Conservation (phyloP, 371 early-diverging fungal genomes). For the Mucor circinelloides region DNA sequence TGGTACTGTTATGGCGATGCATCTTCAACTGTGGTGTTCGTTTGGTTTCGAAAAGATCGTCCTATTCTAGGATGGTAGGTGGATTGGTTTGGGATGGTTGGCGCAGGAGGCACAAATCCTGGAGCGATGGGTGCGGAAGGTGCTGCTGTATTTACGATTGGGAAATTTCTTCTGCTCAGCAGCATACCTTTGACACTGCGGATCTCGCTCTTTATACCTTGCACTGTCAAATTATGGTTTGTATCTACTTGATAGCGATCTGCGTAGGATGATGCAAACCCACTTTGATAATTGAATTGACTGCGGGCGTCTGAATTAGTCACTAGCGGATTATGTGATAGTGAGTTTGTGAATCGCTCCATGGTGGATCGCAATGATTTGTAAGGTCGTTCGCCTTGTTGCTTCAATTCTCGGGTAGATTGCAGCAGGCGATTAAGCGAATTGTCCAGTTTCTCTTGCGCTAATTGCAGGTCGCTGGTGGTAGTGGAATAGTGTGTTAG, state of each 20-base stretch:
- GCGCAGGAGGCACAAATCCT: not conserved
- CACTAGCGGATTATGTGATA: not conserved
- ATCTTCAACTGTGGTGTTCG: not conserved
- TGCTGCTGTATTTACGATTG: not conserved
- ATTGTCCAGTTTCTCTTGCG: not conserved
- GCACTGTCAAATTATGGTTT: slow-evolving; percentile 7
- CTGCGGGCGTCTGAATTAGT: not conserved
- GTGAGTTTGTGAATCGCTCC: not conserved
- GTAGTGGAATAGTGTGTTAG: not conserved
- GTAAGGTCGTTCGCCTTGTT: not conserved
- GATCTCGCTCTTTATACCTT: slow-evolving; percentile 35
- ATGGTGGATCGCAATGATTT: not conserved
- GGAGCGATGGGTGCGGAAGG: not conserved
- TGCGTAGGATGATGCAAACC: slow-evolving; percentile 13
- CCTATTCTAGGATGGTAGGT: slow-evolving; percentile 20
- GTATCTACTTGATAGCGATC: not conserved
- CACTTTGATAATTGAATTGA: slow-evolving; percentile 1
- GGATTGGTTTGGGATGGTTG: not conserved
- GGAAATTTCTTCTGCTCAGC: slow-evolving; percentile 35
- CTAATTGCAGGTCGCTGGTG: not conserved
- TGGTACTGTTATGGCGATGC: not conserved
- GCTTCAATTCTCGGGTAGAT: not conserved
- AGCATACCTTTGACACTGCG: slow-evolving; percentile 31
- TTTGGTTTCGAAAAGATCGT: not conserved
- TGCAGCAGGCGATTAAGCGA: not conserved